phyloP scores from a whole-genome alignment of 139 green algal genomes.

The Dunaliella primolecta region DNA sequence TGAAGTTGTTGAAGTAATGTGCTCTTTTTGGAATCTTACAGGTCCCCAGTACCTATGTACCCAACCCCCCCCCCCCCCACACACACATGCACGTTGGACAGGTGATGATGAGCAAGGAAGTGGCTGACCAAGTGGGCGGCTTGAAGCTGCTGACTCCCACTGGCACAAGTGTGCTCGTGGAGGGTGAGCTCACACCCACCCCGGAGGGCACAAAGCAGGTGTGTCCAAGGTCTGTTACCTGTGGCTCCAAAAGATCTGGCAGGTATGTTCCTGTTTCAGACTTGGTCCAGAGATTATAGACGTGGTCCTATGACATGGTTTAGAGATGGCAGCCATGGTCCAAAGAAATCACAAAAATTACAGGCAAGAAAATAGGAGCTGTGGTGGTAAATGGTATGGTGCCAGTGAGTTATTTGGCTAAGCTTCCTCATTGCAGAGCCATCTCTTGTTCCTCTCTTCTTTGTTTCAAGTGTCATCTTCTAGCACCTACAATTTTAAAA shows the following conservation, averaged over 20 bases:
- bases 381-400: neutral
- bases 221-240: neutral
- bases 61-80: too few species aligned
- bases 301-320: neutral
- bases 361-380: neutral
- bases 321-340: neutral
- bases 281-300: neutral
- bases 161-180: constrained; percentile 82
- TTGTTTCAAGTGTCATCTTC: too few species aligned
- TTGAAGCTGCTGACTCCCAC: constrained; percentile 72
- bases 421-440: too few species aligned
- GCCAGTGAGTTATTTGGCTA: too few species aligned
- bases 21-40: too few species aligned
- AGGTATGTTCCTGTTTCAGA: neutral
- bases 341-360: neutral
- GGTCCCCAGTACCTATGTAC: too few species aligned
- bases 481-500: too few species aligned
- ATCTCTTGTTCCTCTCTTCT: too few species aligned
- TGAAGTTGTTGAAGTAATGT: too few species aligned
- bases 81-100: constrained; percentile 26
- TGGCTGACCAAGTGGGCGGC: constrained; percentile 64
- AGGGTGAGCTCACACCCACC: constrained; percentile 79
- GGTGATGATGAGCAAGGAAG: constrained; percentile 78
- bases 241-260: neutral
- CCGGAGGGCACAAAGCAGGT: constrained; percentile 87